Conservation (phyloP, 202 grass and related monocot species). For the Sporobolus alterniflorus region DNA sequence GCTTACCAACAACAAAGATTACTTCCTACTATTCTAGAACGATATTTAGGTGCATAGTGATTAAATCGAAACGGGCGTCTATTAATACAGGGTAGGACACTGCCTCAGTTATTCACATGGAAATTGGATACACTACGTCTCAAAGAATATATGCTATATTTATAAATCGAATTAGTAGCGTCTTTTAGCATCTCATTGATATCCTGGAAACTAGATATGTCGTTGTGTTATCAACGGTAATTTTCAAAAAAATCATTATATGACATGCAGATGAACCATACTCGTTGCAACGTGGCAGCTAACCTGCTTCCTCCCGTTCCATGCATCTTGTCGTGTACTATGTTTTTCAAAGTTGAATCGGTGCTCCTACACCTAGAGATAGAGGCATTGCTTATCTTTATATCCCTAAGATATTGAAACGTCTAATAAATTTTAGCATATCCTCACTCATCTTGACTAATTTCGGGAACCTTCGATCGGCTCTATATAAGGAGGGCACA, state of each 20-base stretch:
- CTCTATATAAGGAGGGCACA: slow-evolving; percentile 7
- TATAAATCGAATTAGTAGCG: background rate
- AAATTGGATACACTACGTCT: background rate
- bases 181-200: background rate
- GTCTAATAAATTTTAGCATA: background rate
- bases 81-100: background rate
- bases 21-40: background rate
- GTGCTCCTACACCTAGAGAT: background rate
- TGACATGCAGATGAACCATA: accelerated
- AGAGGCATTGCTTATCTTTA: background rate
- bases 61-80: background rate
- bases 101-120: background rate
- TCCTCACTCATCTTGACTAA: background rate
- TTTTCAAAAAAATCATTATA: background rate
- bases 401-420: background rate
- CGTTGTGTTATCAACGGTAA: background rate
- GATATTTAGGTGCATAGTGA: background rate
- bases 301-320: background rate
- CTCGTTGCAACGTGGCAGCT: background rate
- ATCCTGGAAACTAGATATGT: background rate
- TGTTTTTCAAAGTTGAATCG: background rate
- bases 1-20: background rate
- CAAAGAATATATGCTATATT: background rate
- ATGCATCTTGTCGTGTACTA: background rate
- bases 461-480: background rate